Evolutionary conservation across 2,329 filamentous ascomycete genomes (phyloP), one percentile per base, ranked within the genome.

Genomic region (Grosmannia clavigera): DNA sequence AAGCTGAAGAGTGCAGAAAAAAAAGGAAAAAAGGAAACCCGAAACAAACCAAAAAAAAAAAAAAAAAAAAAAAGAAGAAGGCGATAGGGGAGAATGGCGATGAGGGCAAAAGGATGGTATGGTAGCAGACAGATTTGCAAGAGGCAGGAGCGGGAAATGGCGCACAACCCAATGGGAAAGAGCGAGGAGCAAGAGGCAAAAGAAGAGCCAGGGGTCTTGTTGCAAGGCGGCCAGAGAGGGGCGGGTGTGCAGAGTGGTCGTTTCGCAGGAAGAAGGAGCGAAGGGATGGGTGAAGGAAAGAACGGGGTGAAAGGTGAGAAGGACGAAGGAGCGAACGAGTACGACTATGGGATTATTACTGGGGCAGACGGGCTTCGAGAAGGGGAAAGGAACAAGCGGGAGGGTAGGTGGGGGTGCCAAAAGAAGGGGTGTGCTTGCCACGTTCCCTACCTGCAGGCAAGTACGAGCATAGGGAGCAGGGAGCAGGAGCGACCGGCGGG

Each of bases 371-470:
- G 40, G 61, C 61, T 63, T 64, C 63, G 60, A 64, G 63, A 64
- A 64, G 61, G 62, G 55, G 52, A 29, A 62, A 61, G 60, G 62
- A 63, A 63, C 58, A 58, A 58, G 54, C 54, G 62, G 55, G 57
- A 59, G 48, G 35, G 51, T 52, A 55, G 35, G 33, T 54, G 57
- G 57, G 31, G 35, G 43, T 38, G 52, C 22, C 29, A 29, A 55
- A 27, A 38, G 52, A 48, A 52, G 55, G 59, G 57, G 60, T 58
- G 60, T 60, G 60, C 43, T 43, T 53, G 58, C 60, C 62, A 62
- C 58, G 60, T 63, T 63, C 58, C 51, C 33, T 40, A 35, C 29
- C 53, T 33, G 50, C 50, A 52, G 50, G 50, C 50, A 14, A 52
- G 27, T 31, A 31, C 50, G 25, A 9, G 29, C 50, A 6, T 46